phyloP scores from a whole-genome alignment of 1,284 basidiomycete genomes.

The Tilletia walkeri region DNA sequence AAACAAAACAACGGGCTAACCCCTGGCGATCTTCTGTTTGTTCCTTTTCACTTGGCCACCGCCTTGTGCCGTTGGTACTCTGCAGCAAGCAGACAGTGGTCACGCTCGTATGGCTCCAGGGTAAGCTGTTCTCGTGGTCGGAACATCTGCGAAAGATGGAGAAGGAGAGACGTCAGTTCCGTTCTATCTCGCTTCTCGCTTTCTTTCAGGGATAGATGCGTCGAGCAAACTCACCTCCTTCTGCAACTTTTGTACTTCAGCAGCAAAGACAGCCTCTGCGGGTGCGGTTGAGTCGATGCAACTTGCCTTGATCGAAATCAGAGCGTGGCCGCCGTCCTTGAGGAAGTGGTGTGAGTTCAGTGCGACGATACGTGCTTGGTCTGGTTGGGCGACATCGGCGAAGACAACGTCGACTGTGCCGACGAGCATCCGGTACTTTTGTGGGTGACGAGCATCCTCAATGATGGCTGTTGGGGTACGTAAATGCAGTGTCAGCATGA shows the following conservation, averaged over 20 bases:
- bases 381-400: conserved; percentile 96
- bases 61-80: conserved; percentile 47
- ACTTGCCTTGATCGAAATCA: conserved; percentile 99
- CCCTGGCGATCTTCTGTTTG: too few species aligned
- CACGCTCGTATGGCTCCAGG: conserved; percentile 57
- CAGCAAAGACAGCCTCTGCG: conserved; percentile 84
- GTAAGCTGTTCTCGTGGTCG: conserved; percentile 93
- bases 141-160: conserved; percentile 61
- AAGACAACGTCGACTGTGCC: conserved; percentile 62
- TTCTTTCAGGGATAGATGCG: conserved; percentile 23
- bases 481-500: not conserved
- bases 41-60: not conserved
- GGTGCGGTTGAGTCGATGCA: conserved; percentile 95
- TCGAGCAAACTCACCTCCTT: conserved; percentile 57
- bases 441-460: conserved; percentile 88
- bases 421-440: conserved; percentile 55
- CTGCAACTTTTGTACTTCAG: conserved; percentile 82
- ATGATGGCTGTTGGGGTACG: conserved; percentile 70
- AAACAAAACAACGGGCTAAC: too few species aligned
- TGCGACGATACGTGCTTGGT: conserved; percentile 79
- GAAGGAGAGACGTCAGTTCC: conserved; percentile 18
- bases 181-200: not conserved
- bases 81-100: conserved; percentile 53
- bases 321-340: conserved; percentile 84
- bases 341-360: conserved; percentile 95